A percentile compares a stretch with the other conserved stretches of the same genome.
These are phyloP conservation scores for Ascodesmis nigricans DNA, from an alignment of 495 filamentous ascomycete species.

Conservation along the genomic window DNA sequence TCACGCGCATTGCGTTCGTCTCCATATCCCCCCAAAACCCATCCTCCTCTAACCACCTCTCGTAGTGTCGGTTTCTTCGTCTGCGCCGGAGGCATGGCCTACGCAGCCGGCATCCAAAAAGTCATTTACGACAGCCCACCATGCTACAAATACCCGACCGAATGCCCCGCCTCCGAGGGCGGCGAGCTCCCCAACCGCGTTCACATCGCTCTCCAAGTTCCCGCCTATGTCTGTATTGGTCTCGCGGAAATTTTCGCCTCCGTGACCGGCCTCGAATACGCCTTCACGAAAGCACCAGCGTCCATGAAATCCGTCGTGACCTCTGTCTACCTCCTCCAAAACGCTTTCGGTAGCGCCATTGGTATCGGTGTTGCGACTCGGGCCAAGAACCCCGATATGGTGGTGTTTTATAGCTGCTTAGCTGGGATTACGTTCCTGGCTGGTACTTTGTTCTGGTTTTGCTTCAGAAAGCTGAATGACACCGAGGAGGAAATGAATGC, in stretches of 20 bases:
- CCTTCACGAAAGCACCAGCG: constrained; percentile 26
- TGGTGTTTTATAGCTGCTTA: constrained; percentile 32
- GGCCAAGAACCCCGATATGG: constrained; percentile 27
- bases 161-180: constrained; percentile 25
- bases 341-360: constrained; percentile 24
- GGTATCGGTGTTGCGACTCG: constrained; percentile 26
- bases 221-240: constrained; percentile 27
- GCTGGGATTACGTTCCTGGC: constrained; percentile 29
- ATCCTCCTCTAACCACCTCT: too few relatives aligned
- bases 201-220: constrained; percentile 24
- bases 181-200: constrained; percentile 22
- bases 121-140: constrained; percentile 27
- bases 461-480: constrained; percentile 27
- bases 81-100: constrained; percentile 27
- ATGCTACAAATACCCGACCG: constrained; percentile 30
- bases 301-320: constrained; percentile 26
- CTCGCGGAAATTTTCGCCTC: constrained; percentile 27
- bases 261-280: constrained; percentile 38
- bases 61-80: constrained; percentile 29
- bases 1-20: constrained; percentile 33
- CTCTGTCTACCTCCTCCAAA: constrained; percentile 23
- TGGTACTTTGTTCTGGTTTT: constrained; percentile 29
- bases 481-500: constrained; percentile 25
- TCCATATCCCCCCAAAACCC: too few relatives aligned
- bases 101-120: constrained; percentile 28